Percentiles rank a stretch among this genome's conserved stretches.
Evolutionary conservation across 1,284 basidiomycete genomes (phyloP).

Genomic region (Apiotrichum akiyoshidainum): DNA sequence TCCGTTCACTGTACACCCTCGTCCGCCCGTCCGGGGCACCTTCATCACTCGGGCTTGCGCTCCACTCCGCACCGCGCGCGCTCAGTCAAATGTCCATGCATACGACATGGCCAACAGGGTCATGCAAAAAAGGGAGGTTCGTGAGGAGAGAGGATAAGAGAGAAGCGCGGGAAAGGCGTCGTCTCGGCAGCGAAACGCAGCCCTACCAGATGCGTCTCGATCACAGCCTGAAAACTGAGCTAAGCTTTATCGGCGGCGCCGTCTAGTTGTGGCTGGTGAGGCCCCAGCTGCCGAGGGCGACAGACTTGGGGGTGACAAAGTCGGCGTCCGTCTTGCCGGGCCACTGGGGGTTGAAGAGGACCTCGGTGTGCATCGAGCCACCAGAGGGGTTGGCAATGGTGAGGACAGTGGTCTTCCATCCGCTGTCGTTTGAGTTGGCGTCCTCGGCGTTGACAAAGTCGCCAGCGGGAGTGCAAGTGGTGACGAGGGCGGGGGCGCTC

Average conservation of each 20-base stretch:
- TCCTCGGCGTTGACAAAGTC: conserved; percentile 15
- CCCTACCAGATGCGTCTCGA: no score
- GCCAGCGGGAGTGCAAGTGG: conserved; percentile 36
- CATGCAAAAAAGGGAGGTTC: background rate
- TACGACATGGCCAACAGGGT: background rate
- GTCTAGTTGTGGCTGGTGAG: conserved; percentile 62
- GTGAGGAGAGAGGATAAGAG: background rate
- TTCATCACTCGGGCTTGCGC: background rate
- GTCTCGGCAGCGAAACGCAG: no score
- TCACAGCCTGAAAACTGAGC: background rate
- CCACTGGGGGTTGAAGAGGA: conserved; percentile 85
- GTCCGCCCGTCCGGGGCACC: background rate
- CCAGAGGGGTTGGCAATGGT: conserved; percentile 62
- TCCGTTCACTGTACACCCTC: no score
- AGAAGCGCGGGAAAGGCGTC: background rate
- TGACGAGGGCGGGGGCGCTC: conserved; percentile 52
- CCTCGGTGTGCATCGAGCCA: conserved; percentile 71
- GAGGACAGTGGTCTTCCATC: conserved; percentile 64
- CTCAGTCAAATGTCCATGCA: conserved; percentile 4
- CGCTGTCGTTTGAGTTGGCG: conserved; percentile 70
- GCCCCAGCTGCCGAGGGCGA: conserved; percentile 66
- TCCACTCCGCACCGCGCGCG: background rate
- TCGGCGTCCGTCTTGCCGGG: conserved; percentile 58
- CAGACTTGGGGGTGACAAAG: conserved; percentile 64
- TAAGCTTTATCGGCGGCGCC: background rate